These are phyloP conservation scores for Suhomyces atakaporum DNA, from an alignment of 1,139 yeast genomes.

Conservation along the genomic window DNA sequence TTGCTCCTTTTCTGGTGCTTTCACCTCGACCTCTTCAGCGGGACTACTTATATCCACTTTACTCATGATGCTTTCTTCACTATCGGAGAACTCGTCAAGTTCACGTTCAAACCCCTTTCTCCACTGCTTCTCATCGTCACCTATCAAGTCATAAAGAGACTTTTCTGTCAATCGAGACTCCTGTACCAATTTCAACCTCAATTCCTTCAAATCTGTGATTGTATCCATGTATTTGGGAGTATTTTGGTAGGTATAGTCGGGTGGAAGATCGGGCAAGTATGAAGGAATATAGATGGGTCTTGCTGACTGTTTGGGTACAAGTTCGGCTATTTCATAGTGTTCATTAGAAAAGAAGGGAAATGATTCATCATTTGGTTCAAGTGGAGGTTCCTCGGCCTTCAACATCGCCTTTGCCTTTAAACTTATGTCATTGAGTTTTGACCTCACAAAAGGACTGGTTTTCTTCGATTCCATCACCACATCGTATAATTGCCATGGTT, in stretches of 20 bases:
- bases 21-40: constrained; percentile 12
- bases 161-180: constrained; percentile 81
- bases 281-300: constrained; percentile 61
- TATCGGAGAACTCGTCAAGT: constrained; percentile 18
- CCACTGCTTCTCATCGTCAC: constrained; percentile 43
- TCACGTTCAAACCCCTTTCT: constrained; percentile 29
- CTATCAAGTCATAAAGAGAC: constrained; percentile 65
- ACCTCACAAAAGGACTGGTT: constrained; percentile 7
- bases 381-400: constrained; percentile 6
- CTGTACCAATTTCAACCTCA: constrained; percentile 70
- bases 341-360: constrained; percentile 48
- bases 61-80: constrained; percentile 29
- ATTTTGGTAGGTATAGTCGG: constrained; percentile 84
- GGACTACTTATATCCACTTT: constrained; percentile 17
- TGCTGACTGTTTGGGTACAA: constrained; percentile 55
- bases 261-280: constrained; percentile 87
- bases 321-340: constrained; percentile 49
- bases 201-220: constrained; percentile 68
- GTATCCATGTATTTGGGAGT: constrained; percentile 69
- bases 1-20: neutral
- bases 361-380: constrained; percentile 22
- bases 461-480: constrained; percentile 36
- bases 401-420: constrained; percentile 4
- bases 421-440: constrained; percentile 6
- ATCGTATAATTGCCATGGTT: constrained; percentile 44